A percentile compares a stretch with the other conserved stretches of the same genome.
These are phyloP conservation scores for Alisma plantagoaquatica DNA, from an alignment of 106 monocot species.

Conservation along the genomic window DNA sequence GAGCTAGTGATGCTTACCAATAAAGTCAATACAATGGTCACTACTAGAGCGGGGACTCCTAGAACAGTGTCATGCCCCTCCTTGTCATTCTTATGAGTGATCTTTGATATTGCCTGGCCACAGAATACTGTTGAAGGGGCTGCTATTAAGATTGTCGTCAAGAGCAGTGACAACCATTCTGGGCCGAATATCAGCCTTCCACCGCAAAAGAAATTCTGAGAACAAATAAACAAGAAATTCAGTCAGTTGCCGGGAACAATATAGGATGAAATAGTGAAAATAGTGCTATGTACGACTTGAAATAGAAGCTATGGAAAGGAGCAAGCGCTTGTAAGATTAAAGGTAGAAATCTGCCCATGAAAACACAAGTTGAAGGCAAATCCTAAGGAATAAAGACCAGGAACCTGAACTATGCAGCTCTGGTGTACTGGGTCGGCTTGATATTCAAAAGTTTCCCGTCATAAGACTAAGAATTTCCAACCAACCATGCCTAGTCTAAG, in stretches of 20 bases:
- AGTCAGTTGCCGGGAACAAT: neutral
- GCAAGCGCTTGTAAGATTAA: no score
- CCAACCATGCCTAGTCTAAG: neutral
- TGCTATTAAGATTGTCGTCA: slow-evolving; percentile 46
- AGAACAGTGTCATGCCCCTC: slow-evolving; percentile 17
- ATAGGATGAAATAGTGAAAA: no score
- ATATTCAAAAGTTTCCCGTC: no score
- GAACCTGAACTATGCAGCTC: no score
- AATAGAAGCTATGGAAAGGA: no score
- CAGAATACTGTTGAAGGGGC: slow-evolving; percentile 42
- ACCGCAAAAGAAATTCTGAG: slow-evolving; percentile 73
- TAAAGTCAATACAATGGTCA: slow-evolving; percentile 27
- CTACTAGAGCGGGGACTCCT: slow-evolving; percentile 31
- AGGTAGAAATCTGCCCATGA: neutral
- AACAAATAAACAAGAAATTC: slow-evolving; percentile 2
- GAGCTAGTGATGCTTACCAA: slow-evolving; percentile 24
- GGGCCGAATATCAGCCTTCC: slow-evolving; percentile 91
- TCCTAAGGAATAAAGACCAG: no score
- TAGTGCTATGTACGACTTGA: neutral
- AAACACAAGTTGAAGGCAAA: no score
- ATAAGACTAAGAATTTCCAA: no score
- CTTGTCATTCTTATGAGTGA: slow-evolving; percentile 3
- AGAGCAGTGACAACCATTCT: slow-evolving; percentile 52
- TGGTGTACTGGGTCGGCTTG: no score
- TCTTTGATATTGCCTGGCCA: slow-evolving; percentile 37